These are phyloP conservation scores for Aeschynomene evenia DNA, from an alignment of 306 rosid genomes.

Conservation along the genomic window DNA sequence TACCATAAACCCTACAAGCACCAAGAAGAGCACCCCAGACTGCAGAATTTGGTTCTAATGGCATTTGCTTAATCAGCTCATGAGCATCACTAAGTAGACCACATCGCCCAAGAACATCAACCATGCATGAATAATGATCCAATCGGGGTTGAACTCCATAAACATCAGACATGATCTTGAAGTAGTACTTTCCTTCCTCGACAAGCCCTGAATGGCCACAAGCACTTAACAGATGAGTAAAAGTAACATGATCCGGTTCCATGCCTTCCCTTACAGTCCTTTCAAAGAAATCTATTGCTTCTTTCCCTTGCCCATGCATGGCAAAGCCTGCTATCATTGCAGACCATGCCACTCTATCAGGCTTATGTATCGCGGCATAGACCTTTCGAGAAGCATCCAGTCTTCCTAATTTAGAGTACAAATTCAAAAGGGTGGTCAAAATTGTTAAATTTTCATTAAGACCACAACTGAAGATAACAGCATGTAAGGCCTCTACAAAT, in stretches of 20 bases:
- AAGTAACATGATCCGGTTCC: conserved; percentile 78
- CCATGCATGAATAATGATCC: conserved; percentile 88
- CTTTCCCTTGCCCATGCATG: conserved; percentile 58
- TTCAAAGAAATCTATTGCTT: conserved; percentile 60
- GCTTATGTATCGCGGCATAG: conserved; percentile 50
- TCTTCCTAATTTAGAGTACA: conserved; percentile 70
- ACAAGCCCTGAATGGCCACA: conserved; percentile 87
- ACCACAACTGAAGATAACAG: conserved; percentile 46
- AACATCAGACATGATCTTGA: conserved; percentile 53
- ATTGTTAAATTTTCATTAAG: conserved; percentile 40
- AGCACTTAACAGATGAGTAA: conserved; percentile 75
- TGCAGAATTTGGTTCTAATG: conserved; percentile 67
- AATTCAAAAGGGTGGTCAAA: conserved; percentile 55
- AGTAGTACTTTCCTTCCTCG: conserved; percentile 58
- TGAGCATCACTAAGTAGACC: conserved; percentile 63
- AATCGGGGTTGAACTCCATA: conserved; percentile 54
- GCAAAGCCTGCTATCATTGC: conserved; percentile 81
- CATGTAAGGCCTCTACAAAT: conserved; percentile 57
- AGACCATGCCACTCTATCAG: conserved; percentile 73
- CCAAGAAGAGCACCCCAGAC: conserved; percentile 87
- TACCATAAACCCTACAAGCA: conserved; percentile 65
- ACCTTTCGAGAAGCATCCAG: conserved; percentile 50
- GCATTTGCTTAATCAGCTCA: conserved; percentile 58
- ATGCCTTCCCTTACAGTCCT: conserved; percentile 45
- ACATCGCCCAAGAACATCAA: conserved; percentile 76